Evolutionary conservation across 2,329 filamentous ascomycete genomes (phyloP).

Genomic region (Sclerotinia sclerotiorum): DNA sequence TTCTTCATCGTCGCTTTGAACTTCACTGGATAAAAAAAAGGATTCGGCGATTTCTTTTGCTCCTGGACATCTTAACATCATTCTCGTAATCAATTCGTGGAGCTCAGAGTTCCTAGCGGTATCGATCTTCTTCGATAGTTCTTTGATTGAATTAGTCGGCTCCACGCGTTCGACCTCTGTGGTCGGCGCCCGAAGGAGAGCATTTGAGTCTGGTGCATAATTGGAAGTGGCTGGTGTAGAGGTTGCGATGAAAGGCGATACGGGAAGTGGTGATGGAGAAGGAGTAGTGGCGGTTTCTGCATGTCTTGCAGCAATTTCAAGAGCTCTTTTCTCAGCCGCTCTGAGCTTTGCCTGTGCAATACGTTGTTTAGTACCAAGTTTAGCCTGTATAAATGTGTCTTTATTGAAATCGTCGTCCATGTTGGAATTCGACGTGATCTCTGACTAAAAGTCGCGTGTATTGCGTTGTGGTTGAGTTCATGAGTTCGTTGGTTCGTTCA

Average conservation of each 20-base stretch:
- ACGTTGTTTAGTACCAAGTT: background rate
- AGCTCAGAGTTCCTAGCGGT: conserved; percentile 1
- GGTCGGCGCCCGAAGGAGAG: background rate
- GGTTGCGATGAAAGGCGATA: background rate
- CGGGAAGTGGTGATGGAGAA: no score
- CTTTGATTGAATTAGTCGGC: background rate
- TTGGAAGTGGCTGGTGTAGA: background rate
- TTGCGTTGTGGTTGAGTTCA: background rate
- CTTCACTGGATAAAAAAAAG: background rate
- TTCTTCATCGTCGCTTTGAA: background rate
- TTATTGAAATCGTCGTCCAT: background rate
- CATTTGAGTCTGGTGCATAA: background rate
- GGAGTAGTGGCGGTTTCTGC: background rate
- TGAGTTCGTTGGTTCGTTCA: background rate
- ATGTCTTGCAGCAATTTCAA: background rate
- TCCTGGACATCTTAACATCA: conserved; percentile 12
- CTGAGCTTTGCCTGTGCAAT: background rate
- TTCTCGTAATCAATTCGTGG: conserved; percentile 1
- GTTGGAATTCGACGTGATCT: background rate
- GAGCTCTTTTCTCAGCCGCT: background rate
- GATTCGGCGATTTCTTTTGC: conserved; percentile 5
- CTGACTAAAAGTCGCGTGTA: background rate
- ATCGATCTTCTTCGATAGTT: conserved; percentile 9
- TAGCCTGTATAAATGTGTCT: no score
- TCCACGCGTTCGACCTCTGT: background rate